phyloP scores from a whole-genome alignment of 768 basidiomycete species.

The Rhodocollybia butyracea region DNA sequence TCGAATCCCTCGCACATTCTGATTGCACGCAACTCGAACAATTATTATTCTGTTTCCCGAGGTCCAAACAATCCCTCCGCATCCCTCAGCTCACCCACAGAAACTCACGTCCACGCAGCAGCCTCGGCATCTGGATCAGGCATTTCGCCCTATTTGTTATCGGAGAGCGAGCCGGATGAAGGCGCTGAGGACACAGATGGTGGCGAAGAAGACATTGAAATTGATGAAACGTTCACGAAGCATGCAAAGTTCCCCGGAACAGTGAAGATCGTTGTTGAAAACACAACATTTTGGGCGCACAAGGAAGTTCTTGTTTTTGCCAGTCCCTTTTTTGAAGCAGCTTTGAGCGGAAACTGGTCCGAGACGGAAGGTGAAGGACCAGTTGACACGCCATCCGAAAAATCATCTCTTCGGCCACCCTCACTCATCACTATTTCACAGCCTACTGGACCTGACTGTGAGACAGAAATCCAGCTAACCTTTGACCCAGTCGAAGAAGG shows the following conservation, averaged over 20 bases:
- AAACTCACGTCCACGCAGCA: conserved; percentile 87
- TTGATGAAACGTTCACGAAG: conserved; percentile 77
- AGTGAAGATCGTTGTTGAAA: conserved; percentile 88
- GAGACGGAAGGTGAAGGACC: conserved; percentile 61
- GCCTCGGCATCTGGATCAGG: conserved; percentile 77
- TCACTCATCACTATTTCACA: conserved; percentile 85
- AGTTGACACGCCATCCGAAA: not conserved
- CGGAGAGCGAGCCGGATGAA: conserved; percentile 71
- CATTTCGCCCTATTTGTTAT: conserved; percentile 76
- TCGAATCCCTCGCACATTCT: conserved; percentile 86
- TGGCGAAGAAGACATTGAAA: conserved; percentile 69
- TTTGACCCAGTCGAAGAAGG: conserved; percentile 44
- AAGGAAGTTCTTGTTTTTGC: conserved; percentile 90
- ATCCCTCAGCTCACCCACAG: conserved; percentile 78
- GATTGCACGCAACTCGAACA: conserved; percentile 64
- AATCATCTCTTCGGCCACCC: conserved; percentile 18
- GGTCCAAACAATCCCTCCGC: conserved; percentile 75
- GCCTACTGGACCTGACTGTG: conserved; percentile 56
- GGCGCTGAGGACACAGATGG: conserved; percentile 65
- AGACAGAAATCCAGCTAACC: conserved; percentile 60
- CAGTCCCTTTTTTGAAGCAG: conserved; percentile 93
- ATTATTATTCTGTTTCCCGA: conserved; percentile 39
- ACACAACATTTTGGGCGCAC: conserved; percentile 91
- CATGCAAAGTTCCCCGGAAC: conserved; percentile 72
- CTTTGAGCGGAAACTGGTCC: conserved; percentile 88